Base-by-base conservation (phyloP, 768 basidiomycete species). In the Botryobasidium botryosum region DNA sequence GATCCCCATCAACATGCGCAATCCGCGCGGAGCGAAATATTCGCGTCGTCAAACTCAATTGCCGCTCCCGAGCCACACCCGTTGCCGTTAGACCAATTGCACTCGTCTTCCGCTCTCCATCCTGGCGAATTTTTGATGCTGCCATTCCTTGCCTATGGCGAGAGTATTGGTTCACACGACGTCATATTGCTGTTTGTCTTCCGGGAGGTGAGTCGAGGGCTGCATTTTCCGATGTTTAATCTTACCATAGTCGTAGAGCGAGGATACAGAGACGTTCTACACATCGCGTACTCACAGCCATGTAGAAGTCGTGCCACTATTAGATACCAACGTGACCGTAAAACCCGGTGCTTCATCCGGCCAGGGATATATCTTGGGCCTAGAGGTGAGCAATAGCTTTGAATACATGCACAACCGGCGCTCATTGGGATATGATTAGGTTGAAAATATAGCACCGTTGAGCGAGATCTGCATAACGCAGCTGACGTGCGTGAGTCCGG, bases 101-200 rank as follows among this genome's bases (percentile, higher is more conserved):
- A 59, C 33, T 52, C 55, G 6, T 51, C 50, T 39, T 51, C 49
- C 44, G 23, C 44, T 36, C 52, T 76, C 62, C 44, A 51, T 6
- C 67, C 79, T 1, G 74, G 69, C 21, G 68, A 72, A 18, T 65
- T 60, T 33, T 52, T 68, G 4, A 64, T 72, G 35, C 45, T 83
- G n/a, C 62, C 69, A 4, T 40, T 85, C 20, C 57, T 68, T 3
- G 53, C 78, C 40, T 74, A 78, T 50, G 72, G 72, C 3, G 64
- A 69, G 40, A 52, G 56, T 0, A 45, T 61, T 5, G 74, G 71
- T 21, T 61, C 62, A 32, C 66, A 68, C 29, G 69, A 74, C 37
- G 61, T 87, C 8, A 66, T 63, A 43, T 52, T 83, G 6, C 59
- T 88, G 12, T 71, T 87, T 56, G 67, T 75, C 0, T 84, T 74